Conservation (phyloP, 192 early-diverging fungal genomes). For the Gaertneriomyces sp. region DNA sequence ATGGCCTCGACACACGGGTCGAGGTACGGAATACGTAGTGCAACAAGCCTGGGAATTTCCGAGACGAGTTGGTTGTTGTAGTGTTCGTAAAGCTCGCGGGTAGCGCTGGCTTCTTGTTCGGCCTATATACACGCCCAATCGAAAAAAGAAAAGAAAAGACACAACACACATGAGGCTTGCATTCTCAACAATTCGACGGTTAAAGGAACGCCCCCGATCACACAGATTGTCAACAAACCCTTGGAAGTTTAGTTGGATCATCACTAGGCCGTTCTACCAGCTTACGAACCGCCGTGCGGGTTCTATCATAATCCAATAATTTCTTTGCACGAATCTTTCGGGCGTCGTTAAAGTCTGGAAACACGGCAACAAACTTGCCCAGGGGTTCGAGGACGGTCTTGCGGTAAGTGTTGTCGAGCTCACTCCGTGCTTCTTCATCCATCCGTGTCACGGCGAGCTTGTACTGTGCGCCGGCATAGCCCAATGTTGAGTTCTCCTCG, state of each 20-base stretch:
- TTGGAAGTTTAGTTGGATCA: slow-evolving; percentile 62
- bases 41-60: slow-evolving; percentile 89
- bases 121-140: slow-evolving; percentile 45
- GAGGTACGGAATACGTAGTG: slow-evolving; percentile 80
- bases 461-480: slow-evolving; percentile 75
- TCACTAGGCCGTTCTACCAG: slow-evolving; percentile 76
- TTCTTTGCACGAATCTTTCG: slow-evolving; percentile 87
- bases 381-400: slow-evolving; percentile 88
- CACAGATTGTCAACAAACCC: slow-evolving; percentile 34
- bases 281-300: slow-evolving; percentile 68
- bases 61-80: slow-evolving; percentile 76
- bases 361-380: slow-evolving; percentile 70
- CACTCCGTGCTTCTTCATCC: slow-evolving; percentile 72
- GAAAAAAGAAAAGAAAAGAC: neutral
- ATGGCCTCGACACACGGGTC: slow-evolving; percentile 96
- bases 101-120: slow-evolving; percentile 73
- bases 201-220: too few relatives aligned
- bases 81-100: slow-evolving; percentile 73
- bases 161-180: too few relatives aligned
- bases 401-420: slow-evolving; percentile 82
- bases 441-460: slow-evolving; percentile 75
- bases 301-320: slow-evolving; percentile 84
- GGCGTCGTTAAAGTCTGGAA: slow-evolving; percentile 92
- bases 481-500: slow-evolving; percentile 74
- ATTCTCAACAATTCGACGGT: too few relatives aligned